phyloP scores from a whole-genome alignment of 257 asterid species.

The Nicotiana undulata region DNA sequence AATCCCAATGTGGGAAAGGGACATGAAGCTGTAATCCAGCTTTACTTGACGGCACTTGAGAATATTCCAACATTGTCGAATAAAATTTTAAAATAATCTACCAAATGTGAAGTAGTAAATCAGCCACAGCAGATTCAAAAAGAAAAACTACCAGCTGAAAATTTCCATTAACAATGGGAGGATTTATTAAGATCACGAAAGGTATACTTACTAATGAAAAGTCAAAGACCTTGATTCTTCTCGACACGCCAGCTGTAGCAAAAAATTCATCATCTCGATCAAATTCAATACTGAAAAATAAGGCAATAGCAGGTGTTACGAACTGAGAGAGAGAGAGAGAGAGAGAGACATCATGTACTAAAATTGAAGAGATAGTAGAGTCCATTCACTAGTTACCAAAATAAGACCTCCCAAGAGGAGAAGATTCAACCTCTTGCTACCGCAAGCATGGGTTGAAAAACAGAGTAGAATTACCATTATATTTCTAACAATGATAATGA shows the following conservation, averaged over 20 bases:
- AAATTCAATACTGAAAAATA: constrained; percentile 60
- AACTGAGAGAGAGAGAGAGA: too few species aligned
- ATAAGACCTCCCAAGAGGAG: too few species aligned
- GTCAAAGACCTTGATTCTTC: constrained; percentile 64
- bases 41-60: background rate
- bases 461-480: too few species aligned
- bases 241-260: constrained; percentile 80
- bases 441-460: too few species aligned
- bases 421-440: too few species aligned
- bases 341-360: too few species aligned
- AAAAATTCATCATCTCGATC: constrained; percentile 77
- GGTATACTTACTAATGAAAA: constrained; percentile 44
- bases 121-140: too few species aligned
- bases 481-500: too few species aligned
- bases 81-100: too few species aligned
- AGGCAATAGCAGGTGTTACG: background rate
- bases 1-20: background rate
- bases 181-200: background rate
- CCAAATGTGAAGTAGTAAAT: background rate
- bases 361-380: too few species aligned
- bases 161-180: background rate
- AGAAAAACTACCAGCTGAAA: background rate
- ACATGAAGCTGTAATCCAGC: background rate
- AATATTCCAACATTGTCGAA: background rate
- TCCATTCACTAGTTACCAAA: too few species aligned